phyloP scores from a whole-genome alignment of 495 filamentous ascomycete genomes.

The Platismatia glauca region DNA sequence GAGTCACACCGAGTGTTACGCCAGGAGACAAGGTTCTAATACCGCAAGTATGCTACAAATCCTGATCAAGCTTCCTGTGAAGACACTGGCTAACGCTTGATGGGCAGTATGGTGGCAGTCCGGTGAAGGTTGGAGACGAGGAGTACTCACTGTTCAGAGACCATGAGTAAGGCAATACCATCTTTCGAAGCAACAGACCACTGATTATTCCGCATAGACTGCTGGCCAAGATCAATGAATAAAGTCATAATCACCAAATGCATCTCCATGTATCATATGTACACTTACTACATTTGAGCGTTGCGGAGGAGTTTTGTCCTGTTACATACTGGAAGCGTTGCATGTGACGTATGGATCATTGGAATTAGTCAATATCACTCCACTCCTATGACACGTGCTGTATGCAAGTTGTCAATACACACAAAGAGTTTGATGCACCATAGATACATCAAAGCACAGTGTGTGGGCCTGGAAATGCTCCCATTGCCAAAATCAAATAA shows the following conservation, averaged over 20 bases:
- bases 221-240: slow-evolving; percentile 86
- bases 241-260: slow-evolving; percentile 28
- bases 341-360: slow-evolving; percentile 16
- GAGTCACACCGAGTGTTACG: slow-evolving; percentile 68
- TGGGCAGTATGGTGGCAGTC: slow-evolving; percentile 80
- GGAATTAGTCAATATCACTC: slow-evolving; percentile 16
- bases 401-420: background rate
- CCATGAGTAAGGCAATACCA: slow-evolving; percentile 65
- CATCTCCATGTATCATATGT: slow-evolving; percentile 23
- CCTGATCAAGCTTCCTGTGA: background rate
- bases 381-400: slow-evolving; percentile 3
- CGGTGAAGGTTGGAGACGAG: slow-evolving; percentile 94
- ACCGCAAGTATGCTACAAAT: slow-evolving; percentile 64
- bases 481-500: background rate
- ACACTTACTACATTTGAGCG: slow-evolving; percentile 7
- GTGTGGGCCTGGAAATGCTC: background rate
- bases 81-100: slow-evolving; percentile 26
- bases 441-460: background rate
- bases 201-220: slow-evolving; percentile 45
- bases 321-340: slow-evolving; percentile 23
- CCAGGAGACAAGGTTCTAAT: slow-evolving; percentile 91
- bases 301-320: slow-evolving; percentile 4
- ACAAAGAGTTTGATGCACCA: background rate
- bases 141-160: slow-evolving; percentile 95
- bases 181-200: background rate